Conservation (phyloP, 331 rosid species). For the Prunus yedoensis region DNA sequence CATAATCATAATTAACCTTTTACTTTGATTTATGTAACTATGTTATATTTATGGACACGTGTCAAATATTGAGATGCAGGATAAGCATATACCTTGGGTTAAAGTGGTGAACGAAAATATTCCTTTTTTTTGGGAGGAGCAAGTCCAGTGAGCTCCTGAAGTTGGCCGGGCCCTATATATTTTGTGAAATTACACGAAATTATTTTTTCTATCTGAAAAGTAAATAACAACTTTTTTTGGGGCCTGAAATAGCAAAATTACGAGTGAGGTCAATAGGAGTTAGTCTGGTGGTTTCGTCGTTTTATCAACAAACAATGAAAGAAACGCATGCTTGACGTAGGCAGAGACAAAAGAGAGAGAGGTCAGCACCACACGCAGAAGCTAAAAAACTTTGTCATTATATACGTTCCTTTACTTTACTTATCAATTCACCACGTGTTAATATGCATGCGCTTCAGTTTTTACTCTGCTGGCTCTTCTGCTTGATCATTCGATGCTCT, state of each 20-base stretch:
- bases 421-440: slow-evolving; percentile 5
- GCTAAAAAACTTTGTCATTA: background rate
- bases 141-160: too few relatives aligned
- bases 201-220: background rate
- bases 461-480: background rate
- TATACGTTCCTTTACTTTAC: background rate
- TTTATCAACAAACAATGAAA: background rate
- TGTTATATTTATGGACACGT: too few relatives aligned
- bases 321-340: background rate
- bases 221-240: background rate
- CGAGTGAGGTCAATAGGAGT: background rate
- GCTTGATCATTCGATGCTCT: background rate
- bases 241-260: background rate
- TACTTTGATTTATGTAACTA: too few relatives aligned
- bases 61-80: too few relatives aligned
- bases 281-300: background rate
- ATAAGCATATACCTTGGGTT: too few relatives aligned
- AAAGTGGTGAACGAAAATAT: too few relatives aligned
- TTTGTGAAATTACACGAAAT: background rate
- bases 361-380: background rate
- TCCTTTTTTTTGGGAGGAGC: too few relatives aligned
- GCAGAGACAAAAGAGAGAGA: background rate
- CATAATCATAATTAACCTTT: too few relatives aligned
- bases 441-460: slow-evolving; percentile 5
- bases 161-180: background rate